A percentile compares a stretch with the other conserved stretches of the same genome.
phyloP scores from a whole-genome alignment of 148 eudicot genomes.

The Hydrangea macrophylla region DNA sequence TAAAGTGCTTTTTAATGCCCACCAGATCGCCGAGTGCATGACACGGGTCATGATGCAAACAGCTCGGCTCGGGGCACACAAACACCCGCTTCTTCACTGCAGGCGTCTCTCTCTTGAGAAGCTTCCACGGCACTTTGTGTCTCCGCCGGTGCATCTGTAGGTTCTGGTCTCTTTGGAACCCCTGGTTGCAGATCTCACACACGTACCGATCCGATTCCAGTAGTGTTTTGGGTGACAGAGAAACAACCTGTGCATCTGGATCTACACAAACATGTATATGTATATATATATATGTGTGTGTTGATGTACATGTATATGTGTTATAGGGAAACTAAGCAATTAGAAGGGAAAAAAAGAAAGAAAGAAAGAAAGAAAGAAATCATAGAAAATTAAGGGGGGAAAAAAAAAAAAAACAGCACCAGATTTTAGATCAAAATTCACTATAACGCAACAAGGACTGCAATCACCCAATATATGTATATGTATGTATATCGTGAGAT shows the following conservation, averaged over 20 bases:
- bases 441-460: too few relatives aligned
- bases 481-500: background rate
- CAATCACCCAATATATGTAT: too few relatives aligned
- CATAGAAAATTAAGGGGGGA: too few relatives aligned
- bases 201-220: constrained; percentile 82
- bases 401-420: too few relatives aligned
- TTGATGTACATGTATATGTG: too few relatives aligned
- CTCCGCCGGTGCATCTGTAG: constrained; percentile 87
- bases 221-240: constrained; percentile 75
- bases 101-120: constrained; percentile 69
- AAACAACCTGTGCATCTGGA: constrained; percentile 95
- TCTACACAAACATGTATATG: constrained; percentile 29
- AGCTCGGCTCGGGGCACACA: constrained; percentile 87
- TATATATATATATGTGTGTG: background rate
- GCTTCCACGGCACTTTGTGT: constrained; percentile 95
- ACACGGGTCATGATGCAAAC: constrained; percentile 85
- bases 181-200: constrained; percentile 96
- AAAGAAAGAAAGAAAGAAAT: background rate
- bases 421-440: too few relatives aligned
- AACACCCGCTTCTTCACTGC: constrained; percentile 63
- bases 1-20: constrained; percentile 86
- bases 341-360: background rate
- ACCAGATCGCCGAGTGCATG: constrained; percentile 92
- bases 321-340: background rate
- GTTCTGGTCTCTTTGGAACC: constrained; percentile 91